Evolutionary conservation across 2,329 filamentous ascomycete species (phyloP).

Genomic region (Taxawa tesnikishii): DNA sequence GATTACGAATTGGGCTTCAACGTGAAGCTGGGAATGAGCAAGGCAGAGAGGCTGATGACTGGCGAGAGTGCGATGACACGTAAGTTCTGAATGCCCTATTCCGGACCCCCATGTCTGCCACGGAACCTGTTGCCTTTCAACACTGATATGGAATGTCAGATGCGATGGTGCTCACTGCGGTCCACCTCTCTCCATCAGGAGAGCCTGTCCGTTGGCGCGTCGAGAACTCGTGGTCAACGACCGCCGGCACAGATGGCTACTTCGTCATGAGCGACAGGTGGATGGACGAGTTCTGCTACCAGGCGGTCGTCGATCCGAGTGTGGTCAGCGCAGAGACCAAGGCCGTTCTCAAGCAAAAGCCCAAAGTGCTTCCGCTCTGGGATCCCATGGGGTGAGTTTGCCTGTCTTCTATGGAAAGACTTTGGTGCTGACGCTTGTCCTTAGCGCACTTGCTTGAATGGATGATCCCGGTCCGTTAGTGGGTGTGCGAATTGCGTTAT

Average conservation of each 20-base stretch:
- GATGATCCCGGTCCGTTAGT: too few species aligned
- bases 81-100: neutral
- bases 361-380: constrained; percentile 51
- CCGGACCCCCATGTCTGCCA: neutral
- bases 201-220: constrained; percentile 69
- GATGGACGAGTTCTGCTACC: constrained; percentile 61
- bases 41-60: constrained; percentile 60
- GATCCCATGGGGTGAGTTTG: constrained; percentile 25
- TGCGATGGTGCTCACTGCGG: constrained; percentile 81
- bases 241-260: constrained; percentile 62
- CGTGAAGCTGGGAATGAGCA: constrained; percentile 58
- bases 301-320: constrained; percentile 68
- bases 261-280: constrained; percentile 75
- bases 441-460: constrained; percentile 3
- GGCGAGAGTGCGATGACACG: constrained; percentile 74
- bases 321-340: constrained; percentile 47
- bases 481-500: too few species aligned
- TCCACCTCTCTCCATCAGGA: constrained; percentile 59
- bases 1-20: constrained; percentile 82
- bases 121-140: too few species aligned
- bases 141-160: too few species aligned
- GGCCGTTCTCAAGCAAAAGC: constrained; percentile 58
- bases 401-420: too few species aligned
- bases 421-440: too few species aligned
- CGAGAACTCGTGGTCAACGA: constrained; percentile 72